A percentile compares a stretch with the other conserved stretches of the same genome.
phyloP scores from a whole-genome alignment of 768 basidiomycete genomes.

The Suillus luteus region DNA sequence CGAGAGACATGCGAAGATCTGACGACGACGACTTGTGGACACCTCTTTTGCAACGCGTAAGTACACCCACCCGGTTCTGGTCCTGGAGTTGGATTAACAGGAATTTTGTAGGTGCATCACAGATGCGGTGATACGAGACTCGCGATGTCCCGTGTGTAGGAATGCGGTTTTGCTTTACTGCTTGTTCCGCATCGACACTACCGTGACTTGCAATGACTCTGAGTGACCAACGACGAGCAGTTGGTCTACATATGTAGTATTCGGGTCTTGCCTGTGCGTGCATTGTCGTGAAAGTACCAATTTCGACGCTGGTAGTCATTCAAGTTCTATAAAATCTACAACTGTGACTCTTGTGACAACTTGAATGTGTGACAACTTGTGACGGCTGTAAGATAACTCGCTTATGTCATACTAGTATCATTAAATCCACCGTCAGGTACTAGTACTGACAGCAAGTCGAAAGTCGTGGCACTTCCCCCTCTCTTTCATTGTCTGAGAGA shows the following conservation, averaged over 20 bases:
- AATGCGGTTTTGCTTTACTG: conserved; percentile 56
- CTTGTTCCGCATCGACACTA: conserved; percentile 52
- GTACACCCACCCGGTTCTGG: conserved; percentile 27
- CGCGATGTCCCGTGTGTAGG: conserved; percentile 54
- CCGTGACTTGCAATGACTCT: conserved; percentile 8
- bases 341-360: background rate
- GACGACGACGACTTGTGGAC: conserved; percentile 65
- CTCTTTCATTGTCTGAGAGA: background rate
- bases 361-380: background rate
- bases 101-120: conserved; percentile 50
- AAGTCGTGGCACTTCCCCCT: background rate
- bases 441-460: background rate
- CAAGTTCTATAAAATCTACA: background rate
- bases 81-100: background rate
- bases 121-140: conserved; percentile 45
- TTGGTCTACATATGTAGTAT: background rate
- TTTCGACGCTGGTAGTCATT: background rate
- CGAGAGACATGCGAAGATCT: conserved; percentile 52
- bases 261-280: background rate
- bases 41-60: conserved; percentile 60
- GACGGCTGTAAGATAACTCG: background rate
- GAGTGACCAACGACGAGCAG: conserved; percentile 16
- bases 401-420: background rate
- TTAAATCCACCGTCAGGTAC: background rate
- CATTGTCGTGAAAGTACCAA: background rate